A percentile compares a stretch with the other conserved stretches of the same genome.
phyloP scores from a whole-genome alignment of 2,329 filamentous ascomycete genomes.

The Pseudogymnoascus sp. region DNA sequence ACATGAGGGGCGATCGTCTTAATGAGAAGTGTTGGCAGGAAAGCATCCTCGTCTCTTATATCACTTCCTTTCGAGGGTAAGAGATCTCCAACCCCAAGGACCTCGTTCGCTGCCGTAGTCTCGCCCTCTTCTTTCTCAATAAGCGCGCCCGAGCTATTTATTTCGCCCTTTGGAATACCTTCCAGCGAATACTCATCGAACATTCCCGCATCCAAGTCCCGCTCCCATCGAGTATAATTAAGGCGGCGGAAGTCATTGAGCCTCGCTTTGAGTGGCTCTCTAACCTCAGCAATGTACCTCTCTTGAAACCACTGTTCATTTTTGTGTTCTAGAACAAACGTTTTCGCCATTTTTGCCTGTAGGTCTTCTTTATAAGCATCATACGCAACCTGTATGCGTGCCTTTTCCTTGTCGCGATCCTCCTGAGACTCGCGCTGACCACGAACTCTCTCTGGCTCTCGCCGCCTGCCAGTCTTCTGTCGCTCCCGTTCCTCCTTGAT shows the following conservation, averaged over 20 bases:
- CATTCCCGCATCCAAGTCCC: conserved; percentile 71
- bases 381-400: conserved; percentile 64
- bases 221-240: conserved; percentile 80
- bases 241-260: conserved; percentile 72
- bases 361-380: conserved; percentile 61
- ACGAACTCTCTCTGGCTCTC: conserved; percentile 54
- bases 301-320: conserved; percentile 97
- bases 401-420: conserved; percentile 70
- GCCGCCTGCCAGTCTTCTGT: conserved; percentile 57
- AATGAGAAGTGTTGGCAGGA: conserved; percentile 88
- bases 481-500: conserved; percentile 77
- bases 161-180: conserved; percentile 87
- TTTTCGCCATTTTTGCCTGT: conserved; percentile 71
- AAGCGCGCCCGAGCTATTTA: conserved; percentile 74
- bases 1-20: conserved; percentile 97
- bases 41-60: conserved; percentile 77
- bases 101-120: conserved; percentile 82
- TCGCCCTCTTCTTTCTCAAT: conserved; percentile 95
- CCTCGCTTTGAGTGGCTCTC: conserved; percentile 64
- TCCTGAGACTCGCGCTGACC: conserved; percentile 59
- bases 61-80: conserved; percentile 78
- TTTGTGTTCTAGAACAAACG: conserved; percentile 87
- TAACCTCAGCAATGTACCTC: conserved; percentile 77
- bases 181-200: conserved; percentile 95
- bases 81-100: conserved; percentile 84